Evolutionary conservation across 805 yeast species (phyloP).

Genomic region (Candida tallmaniae): DNA sequence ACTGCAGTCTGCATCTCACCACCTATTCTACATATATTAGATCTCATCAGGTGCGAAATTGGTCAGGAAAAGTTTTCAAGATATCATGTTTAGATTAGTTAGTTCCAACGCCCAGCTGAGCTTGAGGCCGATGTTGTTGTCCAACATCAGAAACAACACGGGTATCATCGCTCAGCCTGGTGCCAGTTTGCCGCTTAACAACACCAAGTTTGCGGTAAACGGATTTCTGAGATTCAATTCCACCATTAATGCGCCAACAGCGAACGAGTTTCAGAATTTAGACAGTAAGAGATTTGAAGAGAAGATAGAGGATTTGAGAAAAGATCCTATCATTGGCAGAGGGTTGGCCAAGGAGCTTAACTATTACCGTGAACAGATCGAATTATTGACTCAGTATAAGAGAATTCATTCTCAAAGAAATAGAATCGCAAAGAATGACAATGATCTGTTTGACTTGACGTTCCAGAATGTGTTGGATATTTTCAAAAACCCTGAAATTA

Average conservation of each 20-base stretch:
- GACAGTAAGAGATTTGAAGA: background rate
- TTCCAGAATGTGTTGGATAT: conserved; percentile 15
- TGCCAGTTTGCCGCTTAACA: conserved; percentile 3
- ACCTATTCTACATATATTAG: too few species aligned
- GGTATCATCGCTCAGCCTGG: conserved; percentile 10
- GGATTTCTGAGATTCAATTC: conserved; percentile 17
- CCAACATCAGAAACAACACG: conserved; percentile 30
- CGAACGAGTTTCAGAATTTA: background rate
- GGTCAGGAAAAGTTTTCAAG: too few species aligned
- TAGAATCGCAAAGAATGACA: conserved; percentile 13
- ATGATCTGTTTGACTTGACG: conserved; percentile 14
- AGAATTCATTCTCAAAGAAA: background rate
- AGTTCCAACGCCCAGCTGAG: conserved; percentile 33
- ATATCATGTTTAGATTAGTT: conserved; percentile 40
- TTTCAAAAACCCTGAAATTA: conserved; percentile 19
- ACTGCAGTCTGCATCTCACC: too few species aligned
- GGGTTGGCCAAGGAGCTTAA: conserved; percentile 11
- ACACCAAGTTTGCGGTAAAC: background rate
- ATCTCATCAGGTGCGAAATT: too few species aligned
- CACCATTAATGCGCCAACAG: too few species aligned
- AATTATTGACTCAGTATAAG: conserved; percentile 16
- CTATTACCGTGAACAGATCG: conserved; percentile 28
- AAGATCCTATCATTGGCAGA: conserved; percentile 17
- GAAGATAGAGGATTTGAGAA: conserved; percentile 16
- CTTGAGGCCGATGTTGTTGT: conserved; percentile 33